Conservation (phyloP, 768 basidiomycete species). For the Agaricus subrufescens region DNA sequence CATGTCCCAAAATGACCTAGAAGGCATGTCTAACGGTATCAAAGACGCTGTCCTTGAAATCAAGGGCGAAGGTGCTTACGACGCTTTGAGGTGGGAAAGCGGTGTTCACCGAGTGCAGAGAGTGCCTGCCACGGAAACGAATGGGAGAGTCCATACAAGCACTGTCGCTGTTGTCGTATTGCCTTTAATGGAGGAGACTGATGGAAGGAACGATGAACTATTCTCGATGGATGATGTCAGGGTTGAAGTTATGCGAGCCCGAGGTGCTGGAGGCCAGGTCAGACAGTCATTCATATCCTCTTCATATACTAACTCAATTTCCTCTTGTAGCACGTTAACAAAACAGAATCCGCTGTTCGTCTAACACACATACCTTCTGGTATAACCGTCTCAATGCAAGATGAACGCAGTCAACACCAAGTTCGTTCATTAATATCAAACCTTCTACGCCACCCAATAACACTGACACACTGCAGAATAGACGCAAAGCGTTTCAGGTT, state of each 20-base stretch:
- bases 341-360: constrained; percentile 96
- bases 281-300: constrained; percentile 9
- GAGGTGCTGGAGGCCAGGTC: constrained; percentile 97
- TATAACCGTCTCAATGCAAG: constrained; percentile 96
- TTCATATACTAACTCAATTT: neutral
- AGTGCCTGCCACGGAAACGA: constrained; percentile 86
- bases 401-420: constrained; percentile 94
- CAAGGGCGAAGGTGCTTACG: constrained; percentile 74
- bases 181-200: constrained; percentile 69
- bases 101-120: constrained; percentile 96
- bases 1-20: constrained; percentile 52
- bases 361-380: constrained; percentile 91
- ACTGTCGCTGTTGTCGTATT: constrained; percentile 86
- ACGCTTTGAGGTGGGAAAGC: constrained; percentile 81
- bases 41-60: constrained; percentile 80
- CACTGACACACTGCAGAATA: constrained; percentile 52
- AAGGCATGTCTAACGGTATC: constrained; percentile 48
- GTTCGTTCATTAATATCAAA: constrained; percentile 30
- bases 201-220: constrained; percentile 54
- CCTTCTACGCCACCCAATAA: neutral
- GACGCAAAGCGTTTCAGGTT: constrained; percentile 88
- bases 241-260: constrained; percentile 90
- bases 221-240: constrained; percentile 83
- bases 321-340: constrained; percentile 82
- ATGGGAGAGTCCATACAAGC: constrained; percentile 88